Evolutionary conservation across 768 basidiomycete genomes (phyloP).

Genomic region (Mycena sanguinolenta): DNA sequence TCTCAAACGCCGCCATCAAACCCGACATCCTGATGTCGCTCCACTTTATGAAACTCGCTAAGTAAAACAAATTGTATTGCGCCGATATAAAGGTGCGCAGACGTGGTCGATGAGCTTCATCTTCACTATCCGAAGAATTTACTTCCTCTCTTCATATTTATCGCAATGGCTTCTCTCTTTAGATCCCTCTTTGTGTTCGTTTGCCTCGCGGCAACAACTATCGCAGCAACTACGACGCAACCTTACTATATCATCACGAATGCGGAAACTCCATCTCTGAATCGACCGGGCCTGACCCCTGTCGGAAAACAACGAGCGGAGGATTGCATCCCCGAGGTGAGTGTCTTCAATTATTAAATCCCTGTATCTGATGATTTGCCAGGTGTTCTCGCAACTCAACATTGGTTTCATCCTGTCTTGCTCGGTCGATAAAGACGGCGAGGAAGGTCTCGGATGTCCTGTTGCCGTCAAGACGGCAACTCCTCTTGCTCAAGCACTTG

Average conservation of each 20-base stretch:
- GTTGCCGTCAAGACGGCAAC: slow-evolving; percentile 1
- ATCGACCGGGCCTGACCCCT: slow-evolving; percentile 13
- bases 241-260: slow-evolving; percentile 13
- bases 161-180: slow-evolving; percentile 7
- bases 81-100: slow-evolving; percentile 9
- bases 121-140: slow-evolving; percentile 4
- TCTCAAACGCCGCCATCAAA: slow-evolving; percentile 13
- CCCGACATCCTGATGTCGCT: slow-evolving; percentile 7
- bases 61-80: slow-evolving; percentile 4
- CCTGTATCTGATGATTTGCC: slow-evolving; percentile 3
- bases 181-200: slow-evolving; percentile 13
- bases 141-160: background rate
- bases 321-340: slow-evolving; percentile 2
- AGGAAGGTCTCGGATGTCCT: slow-evolving; percentile 12
- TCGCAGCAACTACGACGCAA: slow-evolving; percentile 2
- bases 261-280: slow-evolving; percentile 12
- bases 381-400: slow-evolving; percentile 19
- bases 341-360: slow-evolving; percentile 6
- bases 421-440: slow-evolving; percentile 14
- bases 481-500: slow-evolving; percentile 17
- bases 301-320: slow-evolving; percentile 13
- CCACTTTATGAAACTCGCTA: background rate
- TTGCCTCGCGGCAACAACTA: slow-evolving; percentile 14
- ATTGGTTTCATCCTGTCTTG: slow-evolving; percentile 19
- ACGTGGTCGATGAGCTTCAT: background rate